Evolutionary conservation across 176 grass and related monocot species (phyloP), one percentile per base, ranked within the genome.

Genomic region (Triticum urartu): DNA sequence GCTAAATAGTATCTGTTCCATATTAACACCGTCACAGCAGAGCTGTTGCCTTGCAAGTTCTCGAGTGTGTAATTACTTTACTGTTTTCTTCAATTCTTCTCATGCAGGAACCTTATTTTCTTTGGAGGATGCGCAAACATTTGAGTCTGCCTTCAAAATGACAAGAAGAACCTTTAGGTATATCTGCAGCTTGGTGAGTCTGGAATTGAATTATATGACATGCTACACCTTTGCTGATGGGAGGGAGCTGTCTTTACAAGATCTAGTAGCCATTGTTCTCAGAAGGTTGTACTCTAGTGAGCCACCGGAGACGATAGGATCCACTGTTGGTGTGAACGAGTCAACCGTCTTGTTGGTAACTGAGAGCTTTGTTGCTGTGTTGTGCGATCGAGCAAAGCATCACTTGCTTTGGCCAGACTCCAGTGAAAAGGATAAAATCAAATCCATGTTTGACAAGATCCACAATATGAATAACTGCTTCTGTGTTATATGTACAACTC

Each of bases 261-360:
- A 95, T 50, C 90, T 81, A 77, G 93, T 95, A 30, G 42, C 42
- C 0, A 6, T 75, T 4, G 72, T 42, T 30, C 72, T 75, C 0
- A 75, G 42, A 75, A 9, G 7, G 3, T 1, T 75, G 72, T 15
- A 17, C 13, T 75, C 42, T 28, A 7, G 22, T 28, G 72, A 30
- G 42, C 42, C 42, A 50, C 3, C 3, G 13, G 1, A 10, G 14
- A 18, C 7, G 0, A 1, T 75, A 4, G 42, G 42, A 75, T 75
- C 3, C 1, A 17, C 42, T 28, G 0, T 50, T 18, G 24, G 72
- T 47, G 83, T 90, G 88, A 82, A 87, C 56, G 83, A 92, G 68
- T 95, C 93, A 34, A 71, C 86, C 38, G 87, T 87, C 38, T 89
- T 80, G 2, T 47, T 87, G 40, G 86, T 95, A 64, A 95, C 93